Conservation (phyloP, 2,329 filamentous ascomycete genomes). For the Aspergillus jensenii region DNA sequence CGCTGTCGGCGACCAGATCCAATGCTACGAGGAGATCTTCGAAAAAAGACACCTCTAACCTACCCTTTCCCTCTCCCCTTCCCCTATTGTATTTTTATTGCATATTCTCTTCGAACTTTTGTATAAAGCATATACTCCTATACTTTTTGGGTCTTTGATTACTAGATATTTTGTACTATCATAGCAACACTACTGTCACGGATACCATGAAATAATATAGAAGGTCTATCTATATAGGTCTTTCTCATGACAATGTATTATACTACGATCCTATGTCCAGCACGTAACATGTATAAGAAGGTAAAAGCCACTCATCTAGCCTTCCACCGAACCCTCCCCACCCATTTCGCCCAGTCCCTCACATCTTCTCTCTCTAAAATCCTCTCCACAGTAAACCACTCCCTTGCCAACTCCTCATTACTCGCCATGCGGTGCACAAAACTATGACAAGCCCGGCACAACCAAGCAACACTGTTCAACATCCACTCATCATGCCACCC, state of each 20-base stretch:
- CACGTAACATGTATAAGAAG: background rate
- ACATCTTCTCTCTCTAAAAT: constrained; percentile 72
- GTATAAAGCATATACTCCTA: constrained; percentile 3
- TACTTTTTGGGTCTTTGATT: background rate
- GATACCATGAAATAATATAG: constrained; percentile 3
- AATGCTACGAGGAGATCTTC: constrained; percentile 76
- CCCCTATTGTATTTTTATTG: constrained; percentile 1
- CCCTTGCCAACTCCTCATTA: constrained; percentile 74
- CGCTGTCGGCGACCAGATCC: constrained; percentile 77
- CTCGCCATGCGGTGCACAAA: constrained; percentile 74
- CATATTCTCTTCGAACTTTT: background rate
- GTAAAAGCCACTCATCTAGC: constrained; percentile 39
- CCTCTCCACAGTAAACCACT: constrained; percentile 71
- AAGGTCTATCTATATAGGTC: background rate
- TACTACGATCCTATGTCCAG: background rate
- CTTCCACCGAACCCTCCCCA: constrained; percentile 73
- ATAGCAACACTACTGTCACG: background rate
- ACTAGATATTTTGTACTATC: background rate
- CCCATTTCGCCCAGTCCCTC: constrained; percentile 69
- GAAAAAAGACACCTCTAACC: constrained; percentile 62
- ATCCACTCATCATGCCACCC: constrained; percentile 76
- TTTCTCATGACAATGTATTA: no score
- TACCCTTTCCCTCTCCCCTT: background rate
- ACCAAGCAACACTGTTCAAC: constrained; percentile 79
- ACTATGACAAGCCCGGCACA: constrained; percentile 79